Percentiles rank a stretch among this genome's conserved stretches.
Conservation (phyloP, 805 yeast genomes). For the Yarrowia alimentaria region DNA sequence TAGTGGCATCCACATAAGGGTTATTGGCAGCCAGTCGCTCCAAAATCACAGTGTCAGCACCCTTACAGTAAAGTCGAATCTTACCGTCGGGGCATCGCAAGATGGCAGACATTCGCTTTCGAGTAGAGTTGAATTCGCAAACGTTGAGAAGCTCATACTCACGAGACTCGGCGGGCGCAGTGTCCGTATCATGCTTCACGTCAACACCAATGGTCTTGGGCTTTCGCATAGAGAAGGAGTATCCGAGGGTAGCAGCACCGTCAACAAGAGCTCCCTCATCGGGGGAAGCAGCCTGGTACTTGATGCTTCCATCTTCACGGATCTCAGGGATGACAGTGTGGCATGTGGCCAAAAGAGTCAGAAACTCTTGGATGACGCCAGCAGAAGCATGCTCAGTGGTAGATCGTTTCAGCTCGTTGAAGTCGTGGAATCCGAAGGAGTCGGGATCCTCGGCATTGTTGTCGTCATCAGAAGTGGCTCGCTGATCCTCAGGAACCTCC, state of each 20-base stretch:
- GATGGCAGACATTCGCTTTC: conserved; percentile 96
- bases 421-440: conserved; percentile 65
- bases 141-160: conserved; percentile 80
- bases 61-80: conserved; percentile 85
- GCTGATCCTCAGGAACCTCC: conserved; percentile 87
- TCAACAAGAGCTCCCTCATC: conserved; percentile 98
- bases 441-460: conserved; percentile 47
- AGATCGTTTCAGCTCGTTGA: conserved; percentile 55
- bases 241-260: conserved; percentile 91
- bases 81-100: conserved; percentile 92
- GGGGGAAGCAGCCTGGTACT: conserved; percentile 98
- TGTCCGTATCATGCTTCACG: conserved; percentile 36
- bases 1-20: conserved; percentile 79
- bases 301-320: conserved; percentile 50
- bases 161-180: conserved; percentile 45
- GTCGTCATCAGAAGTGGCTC: conserved; percentile 71
- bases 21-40: conserved; percentile 71
- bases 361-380: conserved; percentile 64
- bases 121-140: conserved; percentile 95
- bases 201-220: conserved; percentile 78
- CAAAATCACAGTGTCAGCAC: conserved; percentile 95
- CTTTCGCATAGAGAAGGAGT: conserved; percentile 75
- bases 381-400: conserved; percentile 43
- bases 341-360: conserved; percentile 83
- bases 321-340: conserved; percentile 97